Conservation (phyloP, 768 basidiomycete species). For the Tylopilus rubrobrunneus region DNA sequence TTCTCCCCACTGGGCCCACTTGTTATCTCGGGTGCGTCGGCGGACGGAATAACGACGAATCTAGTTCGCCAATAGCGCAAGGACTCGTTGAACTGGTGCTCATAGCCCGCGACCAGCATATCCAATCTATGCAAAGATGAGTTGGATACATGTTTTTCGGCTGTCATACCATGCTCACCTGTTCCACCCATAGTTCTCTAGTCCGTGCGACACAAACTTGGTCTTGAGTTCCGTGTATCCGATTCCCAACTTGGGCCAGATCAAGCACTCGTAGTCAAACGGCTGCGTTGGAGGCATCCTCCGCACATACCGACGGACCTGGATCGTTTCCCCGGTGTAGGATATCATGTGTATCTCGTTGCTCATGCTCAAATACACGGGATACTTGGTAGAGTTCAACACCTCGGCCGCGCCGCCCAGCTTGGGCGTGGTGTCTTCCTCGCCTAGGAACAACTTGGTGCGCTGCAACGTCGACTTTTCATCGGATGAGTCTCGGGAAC, state of each 20-base stretch:
- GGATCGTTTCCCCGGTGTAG: constrained; percentile 87
- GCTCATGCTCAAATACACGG: constrained; percentile 90
- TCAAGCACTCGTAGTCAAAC: constrained; percentile 80
- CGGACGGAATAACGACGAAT: constrained; percentile 87
- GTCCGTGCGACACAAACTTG: constrained; percentile 70
- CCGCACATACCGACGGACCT: constrained; percentile 82
- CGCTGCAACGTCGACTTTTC: constrained; percentile 41
- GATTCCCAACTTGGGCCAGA: constrained; percentile 89
- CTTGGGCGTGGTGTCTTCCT: constrained; percentile 50
- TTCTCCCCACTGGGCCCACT: constrained; percentile 65
- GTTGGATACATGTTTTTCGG: background rate
- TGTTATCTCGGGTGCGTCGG: constrained; percentile 56
- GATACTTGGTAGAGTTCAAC: constrained; percentile 53
- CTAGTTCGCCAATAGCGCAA: constrained; percentile 92
- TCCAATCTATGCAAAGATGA: constrained; percentile 53
- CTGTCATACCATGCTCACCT: constrained; percentile 41
- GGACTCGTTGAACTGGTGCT: constrained; percentile 75
- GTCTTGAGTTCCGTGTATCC: constrained; percentile 81
- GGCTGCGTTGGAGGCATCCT: constrained; percentile 60
- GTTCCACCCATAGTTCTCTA: constrained; percentile 87
- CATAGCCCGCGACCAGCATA: constrained; percentile 81
- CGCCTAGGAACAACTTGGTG: constrained; percentile 54
- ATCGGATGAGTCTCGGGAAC: constrained; percentile 34
- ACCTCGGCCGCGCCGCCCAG: constrained; percentile 66
- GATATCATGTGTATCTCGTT: constrained; percentile 93